Conservation (phyloP, 2,329 filamentous ascomycete genomes). For the Emericellopsis cladophorae region DNA sequence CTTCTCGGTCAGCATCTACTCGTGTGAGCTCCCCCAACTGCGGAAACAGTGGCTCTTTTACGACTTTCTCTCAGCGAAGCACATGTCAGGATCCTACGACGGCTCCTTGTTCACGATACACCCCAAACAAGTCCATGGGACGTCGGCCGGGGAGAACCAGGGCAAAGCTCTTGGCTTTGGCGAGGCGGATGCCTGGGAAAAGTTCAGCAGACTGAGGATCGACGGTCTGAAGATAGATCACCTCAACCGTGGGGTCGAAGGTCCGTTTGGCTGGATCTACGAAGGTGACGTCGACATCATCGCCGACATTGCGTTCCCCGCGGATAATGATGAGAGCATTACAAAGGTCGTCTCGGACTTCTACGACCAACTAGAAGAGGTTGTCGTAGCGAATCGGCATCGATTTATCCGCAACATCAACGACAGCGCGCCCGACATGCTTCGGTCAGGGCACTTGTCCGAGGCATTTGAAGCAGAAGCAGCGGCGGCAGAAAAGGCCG, state of each 20-base stretch:
- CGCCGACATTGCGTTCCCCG: constrained; percentile 87
- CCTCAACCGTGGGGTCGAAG: constrained; percentile 82
- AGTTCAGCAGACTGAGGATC: constrained; percentile 83
- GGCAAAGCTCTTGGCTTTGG: constrained; percentile 42
- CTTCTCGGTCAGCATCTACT: constrained; percentile 90
- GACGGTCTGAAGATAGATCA: constrained; percentile 93
- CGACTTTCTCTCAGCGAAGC: constrained; percentile 88
- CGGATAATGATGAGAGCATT: constrained; percentile 76
- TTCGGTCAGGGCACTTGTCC: constrained; percentile 18
- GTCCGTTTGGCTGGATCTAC: constrained; percentile 95
- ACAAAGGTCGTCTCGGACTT: constrained; percentile 95
- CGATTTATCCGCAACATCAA: constrained; percentile 40
- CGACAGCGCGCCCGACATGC: constrained; percentile 12
- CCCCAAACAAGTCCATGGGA: constrained; percentile 77
- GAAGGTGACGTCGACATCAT: constrained; percentile 96
- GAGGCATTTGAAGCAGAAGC: constrained; percentile 11
- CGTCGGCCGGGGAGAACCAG: constrained; percentile 47
- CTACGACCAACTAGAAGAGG: constrained; percentile 90
- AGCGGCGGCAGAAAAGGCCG: constrained; percentile 4
- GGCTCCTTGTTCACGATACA: constrained; percentile 96
- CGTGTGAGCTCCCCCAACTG: constrained; percentile 82
- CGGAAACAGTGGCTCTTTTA: constrained; percentile 97
- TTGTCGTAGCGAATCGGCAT: constrained; percentile 68
- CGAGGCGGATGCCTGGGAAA: constrained; percentile 75
- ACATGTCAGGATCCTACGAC: constrained; percentile 92